A percentile compares a stretch with the other conserved stretches of the same genome.
These are phyloP conservation scores for Pythium apleroticum DNA, from an alignment of 352 stramenopile species.

Conservation along the genomic window DNA sequence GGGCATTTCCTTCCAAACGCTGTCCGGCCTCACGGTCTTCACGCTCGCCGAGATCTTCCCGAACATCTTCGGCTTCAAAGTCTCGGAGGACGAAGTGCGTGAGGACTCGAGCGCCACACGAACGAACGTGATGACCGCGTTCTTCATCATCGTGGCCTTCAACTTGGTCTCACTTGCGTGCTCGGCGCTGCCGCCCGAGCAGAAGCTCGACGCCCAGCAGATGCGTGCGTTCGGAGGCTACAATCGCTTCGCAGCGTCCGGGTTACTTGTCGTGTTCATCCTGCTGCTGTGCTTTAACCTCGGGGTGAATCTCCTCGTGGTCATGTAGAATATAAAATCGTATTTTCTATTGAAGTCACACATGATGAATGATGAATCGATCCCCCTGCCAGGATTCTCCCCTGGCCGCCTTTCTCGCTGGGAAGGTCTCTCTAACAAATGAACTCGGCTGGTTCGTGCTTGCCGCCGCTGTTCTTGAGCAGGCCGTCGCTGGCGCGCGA, in stretches of 20 bases:
- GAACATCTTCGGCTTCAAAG: background rate
- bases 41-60: conserved; percentile 32
- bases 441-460: conserved; percentile 17
- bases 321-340: conserved; percentile 5
- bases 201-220: conserved; percentile 47
- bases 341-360: too few species aligned
- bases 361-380: too few species aligned
- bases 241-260: conserved; percentile 34
- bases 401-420: too few species aligned
- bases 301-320: conserved; percentile 3
- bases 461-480: conserved; percentile 17
- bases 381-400: too few species aligned
- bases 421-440: conserved; percentile 8
- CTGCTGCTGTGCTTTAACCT: conserved; percentile 10
- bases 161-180: conserved; percentile 11
- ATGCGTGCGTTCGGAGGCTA: conserved; percentile 41
- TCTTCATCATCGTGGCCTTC: conserved; percentile 12
- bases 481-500: conserved; percentile 10
- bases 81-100: conserved; percentile 1
- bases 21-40: conserved; percentile 31
- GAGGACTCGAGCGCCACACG: conserved; percentile 1
- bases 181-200: conserved; percentile 26
- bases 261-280: conserved; percentile 35
- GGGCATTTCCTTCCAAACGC: conserved; percentile 47
- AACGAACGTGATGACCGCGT: background rate